Evolutionary conservation across 768 basidiomycete species (phyloP).

Genomic region (Mycena rebaudengoi): DNA sequence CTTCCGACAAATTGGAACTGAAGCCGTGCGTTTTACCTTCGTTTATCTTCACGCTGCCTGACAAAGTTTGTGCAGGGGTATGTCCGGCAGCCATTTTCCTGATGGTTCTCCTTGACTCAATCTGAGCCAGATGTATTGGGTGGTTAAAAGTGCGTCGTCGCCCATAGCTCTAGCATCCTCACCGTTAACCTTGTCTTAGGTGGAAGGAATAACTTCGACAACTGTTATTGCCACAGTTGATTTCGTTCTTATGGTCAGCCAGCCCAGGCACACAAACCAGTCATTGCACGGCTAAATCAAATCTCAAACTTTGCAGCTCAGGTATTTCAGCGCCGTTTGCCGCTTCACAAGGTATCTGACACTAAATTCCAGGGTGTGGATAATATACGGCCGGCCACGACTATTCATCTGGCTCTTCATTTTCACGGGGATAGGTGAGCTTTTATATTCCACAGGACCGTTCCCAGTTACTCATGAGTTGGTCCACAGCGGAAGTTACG

Average conservation of each 20-base stretch:
- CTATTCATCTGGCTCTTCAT: constrained; percentile 4
- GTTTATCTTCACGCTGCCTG: no score
- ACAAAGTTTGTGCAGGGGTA: neutral
- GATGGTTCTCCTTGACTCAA: neutral
- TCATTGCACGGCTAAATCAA: neutral
- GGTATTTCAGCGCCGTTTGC: no score
- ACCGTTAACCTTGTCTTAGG: neutral
- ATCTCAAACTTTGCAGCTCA: neutral
- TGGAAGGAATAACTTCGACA: constrained; percentile 5
- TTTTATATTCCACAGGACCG: neutral
- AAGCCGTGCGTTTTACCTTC: neutral
- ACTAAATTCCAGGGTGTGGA: constrained; percentile 19
- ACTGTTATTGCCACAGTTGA: constrained; percentile 4
- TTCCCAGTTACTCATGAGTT: neutral
- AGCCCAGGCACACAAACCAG: neutral
- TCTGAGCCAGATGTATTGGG: neutral
- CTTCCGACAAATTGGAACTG: constrained; percentile 5
- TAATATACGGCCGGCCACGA: constrained; percentile 2
- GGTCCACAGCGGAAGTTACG: neutral
- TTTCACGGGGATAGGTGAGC: neutral
- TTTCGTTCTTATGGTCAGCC: neutral
- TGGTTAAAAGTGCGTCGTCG: constrained; percentile 5
- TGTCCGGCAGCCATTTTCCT: neutral
- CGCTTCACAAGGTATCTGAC: neutral
- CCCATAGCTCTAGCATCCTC: neutral